Percentiles rank a stretch among this genome's conserved stretches.
phyloP scores from a whole-genome alignment of 1,284 basidiomycete species.

The Ustilago cynodontis region DNA sequence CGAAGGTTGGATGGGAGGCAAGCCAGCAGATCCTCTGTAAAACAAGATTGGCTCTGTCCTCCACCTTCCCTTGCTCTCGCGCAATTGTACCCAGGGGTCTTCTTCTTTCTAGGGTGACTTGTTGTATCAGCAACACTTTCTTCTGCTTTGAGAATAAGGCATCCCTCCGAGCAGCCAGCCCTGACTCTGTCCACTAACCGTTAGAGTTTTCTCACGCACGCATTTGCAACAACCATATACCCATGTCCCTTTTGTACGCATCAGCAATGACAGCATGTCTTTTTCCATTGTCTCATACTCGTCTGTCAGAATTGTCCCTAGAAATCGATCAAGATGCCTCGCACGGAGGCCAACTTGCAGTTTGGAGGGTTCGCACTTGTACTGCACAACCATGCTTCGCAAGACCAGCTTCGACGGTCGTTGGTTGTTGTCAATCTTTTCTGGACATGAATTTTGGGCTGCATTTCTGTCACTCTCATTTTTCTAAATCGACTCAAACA shows the following conservation, averaged over 20 bases:
- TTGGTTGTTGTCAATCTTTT: neutral
- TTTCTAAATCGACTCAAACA: too few relatives aligned
- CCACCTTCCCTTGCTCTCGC: neutral
- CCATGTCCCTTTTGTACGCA: neutral
- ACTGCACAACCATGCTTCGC: neutral
- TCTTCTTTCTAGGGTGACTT: neutral
- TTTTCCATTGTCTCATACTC: neutral
- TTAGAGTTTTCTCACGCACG: neutral
- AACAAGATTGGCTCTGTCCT: neutral
- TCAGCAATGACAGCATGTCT: neutral
- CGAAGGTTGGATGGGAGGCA: slow-evolving; percentile 64
- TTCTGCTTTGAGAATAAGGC: too few relatives aligned
- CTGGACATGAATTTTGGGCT: neutral
- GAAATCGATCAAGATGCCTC: too few relatives aligned
- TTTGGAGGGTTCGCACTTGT: neutral
- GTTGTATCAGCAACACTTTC: too few relatives aligned
- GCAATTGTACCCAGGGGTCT: neutral
- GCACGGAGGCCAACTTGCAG: neutral
- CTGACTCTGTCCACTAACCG: neutral
- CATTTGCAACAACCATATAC: neutral
- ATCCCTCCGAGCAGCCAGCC: neutral
- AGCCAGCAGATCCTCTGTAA: slow-evolving; percentile 27
- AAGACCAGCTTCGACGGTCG: neutral
- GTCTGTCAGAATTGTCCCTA: neutral
- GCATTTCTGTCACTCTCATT: neutral